These are phyloP conservation scores for Selenicereus undatus DNA, from an alignment of 148 eudicot genomes.

Conservation along the genomic window DNA sequence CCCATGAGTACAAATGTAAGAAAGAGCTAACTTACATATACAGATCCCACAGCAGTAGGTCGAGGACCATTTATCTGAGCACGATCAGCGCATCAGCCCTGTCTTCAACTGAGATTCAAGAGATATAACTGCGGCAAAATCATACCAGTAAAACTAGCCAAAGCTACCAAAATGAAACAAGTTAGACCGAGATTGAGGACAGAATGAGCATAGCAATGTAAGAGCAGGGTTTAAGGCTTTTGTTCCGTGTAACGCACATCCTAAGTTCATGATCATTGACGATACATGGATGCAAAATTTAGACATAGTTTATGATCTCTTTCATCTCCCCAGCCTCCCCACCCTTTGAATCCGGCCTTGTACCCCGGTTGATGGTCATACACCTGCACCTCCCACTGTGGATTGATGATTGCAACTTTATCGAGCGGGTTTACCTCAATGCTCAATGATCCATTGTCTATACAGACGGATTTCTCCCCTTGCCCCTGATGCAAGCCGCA, in stretches of 20 bases:
- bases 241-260: background rate
- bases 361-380: conserved; percentile 66
- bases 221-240: background rate
- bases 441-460: conserved; percentile 59
- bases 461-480: conserved; percentile 46
- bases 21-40: too few relatives aligned
- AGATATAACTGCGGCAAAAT: background rate
- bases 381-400: conserved; percentile 58
- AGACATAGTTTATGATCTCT: conserved; percentile 75
- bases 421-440: conserved; percentile 56
- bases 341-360: conserved; percentile 83
- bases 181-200: background rate
- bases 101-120: background rate
- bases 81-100: too few relatives aligned
- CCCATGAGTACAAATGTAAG: too few relatives aligned
- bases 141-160: background rate
- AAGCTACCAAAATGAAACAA: background rate
- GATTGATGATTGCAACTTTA: conserved; percentile 47
- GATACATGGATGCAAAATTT: conserved; percentile 83
- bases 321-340: conserved; percentile 98
- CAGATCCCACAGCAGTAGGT: too few relatives aligned
- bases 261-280: background rate
- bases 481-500: conserved; percentile 99
- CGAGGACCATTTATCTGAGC: too few relatives aligned
- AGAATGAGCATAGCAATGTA: background rate